A percentile compares a stretch with the other conserved stretches of the same genome.
Conservation (phyloP, 2,329 filamentous ascomycete species). For the Lecanoromycetidae sp. region DNA sequence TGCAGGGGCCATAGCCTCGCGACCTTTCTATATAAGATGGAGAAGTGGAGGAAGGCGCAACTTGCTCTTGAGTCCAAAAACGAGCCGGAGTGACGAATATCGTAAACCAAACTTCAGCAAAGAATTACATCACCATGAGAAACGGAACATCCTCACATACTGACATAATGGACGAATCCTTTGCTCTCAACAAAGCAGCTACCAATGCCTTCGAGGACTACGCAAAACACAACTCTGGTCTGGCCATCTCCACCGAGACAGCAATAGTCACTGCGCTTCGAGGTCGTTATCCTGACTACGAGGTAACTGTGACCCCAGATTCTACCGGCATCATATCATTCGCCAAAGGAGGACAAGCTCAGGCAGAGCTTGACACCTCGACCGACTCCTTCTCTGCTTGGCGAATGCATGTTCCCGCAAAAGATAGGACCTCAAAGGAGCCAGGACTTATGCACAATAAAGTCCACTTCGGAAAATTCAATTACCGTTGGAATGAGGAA, state of each 20-base stretch:
- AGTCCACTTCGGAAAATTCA: constrained; percentile 10
- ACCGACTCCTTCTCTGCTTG: background rate
- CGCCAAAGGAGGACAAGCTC: constrained; percentile 7
- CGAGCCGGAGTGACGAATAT: too few species aligned
- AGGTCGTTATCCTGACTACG: constrained; percentile 10
- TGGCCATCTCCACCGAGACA: background rate
- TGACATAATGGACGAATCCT: background rate
- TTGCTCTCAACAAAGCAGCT: background rate
- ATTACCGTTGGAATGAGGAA: constrained; percentile 9
- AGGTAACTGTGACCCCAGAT: constrained; percentile 7
- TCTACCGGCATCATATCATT: constrained; percentile 4
- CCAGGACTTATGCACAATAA: constrained; percentile 3
- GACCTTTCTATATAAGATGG: background rate
- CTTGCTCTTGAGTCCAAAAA: too few species aligned
- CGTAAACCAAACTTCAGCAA: background rate
- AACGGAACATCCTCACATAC: background rate
- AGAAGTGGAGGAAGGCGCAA: too few species aligned
- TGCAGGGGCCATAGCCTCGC: too few species aligned
- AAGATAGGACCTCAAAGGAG: background rate
- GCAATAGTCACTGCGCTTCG: constrained; percentile 10
- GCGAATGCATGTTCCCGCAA: constrained; percentile 7
- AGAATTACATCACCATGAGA: background rate
- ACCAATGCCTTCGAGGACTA: constrained; percentile 8
- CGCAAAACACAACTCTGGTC: constrained; percentile 1
- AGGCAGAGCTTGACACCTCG: constrained; percentile 3